Evolutionary conservation across 139 green algal genomes (phyloP).

Genomic region (Micractinium sp.): DNA sequence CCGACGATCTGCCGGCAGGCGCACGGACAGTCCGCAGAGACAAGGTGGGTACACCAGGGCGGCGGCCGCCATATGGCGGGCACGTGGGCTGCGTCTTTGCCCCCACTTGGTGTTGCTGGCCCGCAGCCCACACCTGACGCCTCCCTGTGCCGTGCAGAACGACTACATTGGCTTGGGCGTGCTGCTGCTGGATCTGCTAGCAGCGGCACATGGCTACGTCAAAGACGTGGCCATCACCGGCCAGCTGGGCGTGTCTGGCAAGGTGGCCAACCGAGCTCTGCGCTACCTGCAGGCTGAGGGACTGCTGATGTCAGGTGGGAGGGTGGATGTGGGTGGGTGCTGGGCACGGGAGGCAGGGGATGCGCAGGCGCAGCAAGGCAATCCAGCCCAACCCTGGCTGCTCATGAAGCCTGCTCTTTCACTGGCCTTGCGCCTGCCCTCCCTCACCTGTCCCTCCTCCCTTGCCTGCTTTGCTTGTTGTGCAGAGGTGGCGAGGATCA

Average conservation of each 20-base stretch:
- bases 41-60: background rate
- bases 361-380: too few relatives aligned
- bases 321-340: background rate
- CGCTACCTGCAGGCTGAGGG: slow-evolving; percentile 46
- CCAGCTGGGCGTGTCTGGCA: slow-evolving; percentile 29
- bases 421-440: background rate
- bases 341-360: too few relatives aligned
- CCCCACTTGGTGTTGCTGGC: background rate
- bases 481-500: background rate
- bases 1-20: slow-evolving; percentile 7
- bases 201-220: slow-evolving; percentile 43
- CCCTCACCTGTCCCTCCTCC: background rate
- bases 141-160: slow-evolving; percentile 19
- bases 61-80: background rate
- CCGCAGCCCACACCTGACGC: background rate
- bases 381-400: background rate
- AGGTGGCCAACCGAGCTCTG: slow-evolving; percentile 35
- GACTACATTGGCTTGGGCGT: slow-evolving; percentile 36
- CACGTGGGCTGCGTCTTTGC: background rate
- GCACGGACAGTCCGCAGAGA: slow-evolving; percentile 1
- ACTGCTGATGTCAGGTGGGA: slow-evolving; percentile 33
- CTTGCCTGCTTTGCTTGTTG: background rate
- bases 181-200: slow-evolving; percentile 47
- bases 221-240: slow-evolving; percentile 41
- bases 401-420: too few relatives aligned